Evolutionary conservation across 345 rosid species (phyloP).

Genomic region (Syzygium aromaticum): DNA sequence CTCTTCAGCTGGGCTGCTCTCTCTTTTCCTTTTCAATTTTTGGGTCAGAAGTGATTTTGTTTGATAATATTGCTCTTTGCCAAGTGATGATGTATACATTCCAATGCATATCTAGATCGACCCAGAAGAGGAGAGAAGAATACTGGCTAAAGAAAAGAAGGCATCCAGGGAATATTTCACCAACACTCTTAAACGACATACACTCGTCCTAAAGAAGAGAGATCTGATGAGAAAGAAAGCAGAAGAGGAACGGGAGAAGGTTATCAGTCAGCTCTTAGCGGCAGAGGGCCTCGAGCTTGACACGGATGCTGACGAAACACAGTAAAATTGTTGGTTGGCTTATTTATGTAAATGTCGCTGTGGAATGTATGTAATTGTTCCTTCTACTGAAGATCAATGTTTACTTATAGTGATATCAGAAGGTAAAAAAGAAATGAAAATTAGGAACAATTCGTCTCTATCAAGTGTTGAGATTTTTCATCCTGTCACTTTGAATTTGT

Average conservation of each 20-base stretch:
- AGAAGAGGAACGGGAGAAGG: slow-evolving; percentile 62
- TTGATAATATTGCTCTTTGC: background rate
- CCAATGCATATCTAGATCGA: slow-evolving; percentile 34
- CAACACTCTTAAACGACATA: slow-evolving; percentile 71
- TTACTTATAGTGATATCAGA: background rate
- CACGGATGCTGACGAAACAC: slow-evolving; percentile 39
- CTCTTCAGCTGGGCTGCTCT: background rate
- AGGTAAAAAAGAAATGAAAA: background rate
- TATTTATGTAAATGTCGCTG: background rate
- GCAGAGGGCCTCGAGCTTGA: slow-evolving; percentile 96
- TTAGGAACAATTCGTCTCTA: background rate
- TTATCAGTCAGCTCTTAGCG: slow-evolving; percentile 62
- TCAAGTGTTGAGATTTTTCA: background rate
- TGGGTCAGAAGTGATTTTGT: background rate
- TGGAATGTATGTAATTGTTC: background rate
- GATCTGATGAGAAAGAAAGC: slow-evolving; percentile 84
- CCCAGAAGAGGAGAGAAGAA: slow-evolving; percentile 84
- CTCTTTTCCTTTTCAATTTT: background rate
- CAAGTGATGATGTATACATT: background rate
- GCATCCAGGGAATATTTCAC: slow-evolving; percentile 60
- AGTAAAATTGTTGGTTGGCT: background rate
- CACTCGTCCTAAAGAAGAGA: slow-evolving; percentile 75
- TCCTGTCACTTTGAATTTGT: background rate
- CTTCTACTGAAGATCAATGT: background rate
- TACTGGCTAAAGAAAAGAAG: slow-evolving; percentile 70